phyloP scores from a whole-genome alignment of 768 basidiomycete genomes.

The Hericium erinaceus region DNA sequence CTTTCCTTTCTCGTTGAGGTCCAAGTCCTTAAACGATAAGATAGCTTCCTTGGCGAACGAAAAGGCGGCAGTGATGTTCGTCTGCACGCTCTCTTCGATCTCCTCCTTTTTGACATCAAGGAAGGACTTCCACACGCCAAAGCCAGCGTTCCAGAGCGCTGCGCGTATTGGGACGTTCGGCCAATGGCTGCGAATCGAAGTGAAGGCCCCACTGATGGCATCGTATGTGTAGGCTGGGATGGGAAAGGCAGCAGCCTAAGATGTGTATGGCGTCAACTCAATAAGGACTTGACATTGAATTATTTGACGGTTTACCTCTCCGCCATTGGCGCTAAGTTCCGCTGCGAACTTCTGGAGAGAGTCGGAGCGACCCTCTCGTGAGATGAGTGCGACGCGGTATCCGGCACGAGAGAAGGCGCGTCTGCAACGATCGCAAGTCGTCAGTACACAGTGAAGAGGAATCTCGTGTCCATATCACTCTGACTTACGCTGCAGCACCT shows the following conservation, averaged over 20 bases:
- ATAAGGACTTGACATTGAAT: background rate
- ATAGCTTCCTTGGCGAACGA: constrained; percentile 29
- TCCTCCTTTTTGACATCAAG: constrained; percentile 30
- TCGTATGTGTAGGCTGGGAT: constrained; percentile 24
- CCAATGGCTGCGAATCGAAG: constrained; percentile 24
- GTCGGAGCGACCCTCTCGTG: constrained; percentile 21
- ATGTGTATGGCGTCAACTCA: background rate
- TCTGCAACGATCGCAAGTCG: constrained; percentile 10
- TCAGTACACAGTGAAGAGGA: background rate
- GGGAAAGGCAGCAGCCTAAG: constrained; percentile 30
- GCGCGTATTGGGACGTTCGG: constrained; percentile 26
- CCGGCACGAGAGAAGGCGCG: constrained; percentile 30
- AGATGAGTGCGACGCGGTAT: constrained; percentile 32
- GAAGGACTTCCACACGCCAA: constrained; percentile 29
- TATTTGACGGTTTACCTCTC: constrained; percentile 19
- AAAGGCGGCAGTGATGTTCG: constrained; percentile 29
- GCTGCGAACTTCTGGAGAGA: constrained; percentile 24
- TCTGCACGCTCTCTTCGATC: constrained; percentile 19
- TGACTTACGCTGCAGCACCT: constrained; percentile 28
- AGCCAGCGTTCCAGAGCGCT: constrained; percentile 30
- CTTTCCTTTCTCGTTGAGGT: constrained; percentile 22
- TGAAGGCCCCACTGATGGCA: constrained; percentile 24
- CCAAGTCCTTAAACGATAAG: constrained; percentile 24
- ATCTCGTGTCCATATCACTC: background rate
- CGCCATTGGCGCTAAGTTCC: constrained; percentile 26